phyloP scores from a whole-genome alignment of 139 green algal species.

The Ettlia oleoabundans region DNA sequence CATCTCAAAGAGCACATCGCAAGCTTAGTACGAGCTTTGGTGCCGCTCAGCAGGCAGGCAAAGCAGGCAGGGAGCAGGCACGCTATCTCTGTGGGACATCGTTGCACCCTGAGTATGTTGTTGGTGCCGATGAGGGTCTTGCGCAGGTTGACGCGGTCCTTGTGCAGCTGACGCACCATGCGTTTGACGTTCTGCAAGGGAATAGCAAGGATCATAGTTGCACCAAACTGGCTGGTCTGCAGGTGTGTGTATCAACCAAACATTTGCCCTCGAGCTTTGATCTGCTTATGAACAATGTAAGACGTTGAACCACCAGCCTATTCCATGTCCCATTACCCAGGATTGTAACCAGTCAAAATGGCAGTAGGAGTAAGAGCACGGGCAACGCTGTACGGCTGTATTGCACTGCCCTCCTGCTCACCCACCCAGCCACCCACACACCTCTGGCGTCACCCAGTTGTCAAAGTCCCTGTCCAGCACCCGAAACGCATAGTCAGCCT shows the following conservation, averaged over 20 bases:
- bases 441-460: constrained; percentile 1
- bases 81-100: too few species aligned
- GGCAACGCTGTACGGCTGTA: too few species aligned
- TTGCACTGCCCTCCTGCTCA: too few species aligned
- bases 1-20: too few species aligned
- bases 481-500: constrained; percentile 9
- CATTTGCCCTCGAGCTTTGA: too few species aligned
- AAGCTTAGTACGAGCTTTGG: too few species aligned
- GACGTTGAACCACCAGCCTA: too few species aligned
- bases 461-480: constrained; percentile 9
- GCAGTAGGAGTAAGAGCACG: too few species aligned
- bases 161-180: constrained; percentile 32
- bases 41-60: background rate
- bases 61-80: background rate
- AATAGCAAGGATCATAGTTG: too few species aligned
- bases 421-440: background rate
- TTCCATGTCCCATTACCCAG: too few species aligned
- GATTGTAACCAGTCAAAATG: too few species aligned
- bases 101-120: constrained; percentile 14
- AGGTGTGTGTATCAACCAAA: background rate
- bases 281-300: too few species aligned
- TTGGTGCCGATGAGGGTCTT: constrained; percentile 24
- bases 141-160: constrained; percentile 25
- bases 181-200: constrained; percentile 1
- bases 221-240: background rate